Conservation (phyloP, 2,329 filamentous ascomycete genomes). For the Colletotrichum siamense region DNA sequence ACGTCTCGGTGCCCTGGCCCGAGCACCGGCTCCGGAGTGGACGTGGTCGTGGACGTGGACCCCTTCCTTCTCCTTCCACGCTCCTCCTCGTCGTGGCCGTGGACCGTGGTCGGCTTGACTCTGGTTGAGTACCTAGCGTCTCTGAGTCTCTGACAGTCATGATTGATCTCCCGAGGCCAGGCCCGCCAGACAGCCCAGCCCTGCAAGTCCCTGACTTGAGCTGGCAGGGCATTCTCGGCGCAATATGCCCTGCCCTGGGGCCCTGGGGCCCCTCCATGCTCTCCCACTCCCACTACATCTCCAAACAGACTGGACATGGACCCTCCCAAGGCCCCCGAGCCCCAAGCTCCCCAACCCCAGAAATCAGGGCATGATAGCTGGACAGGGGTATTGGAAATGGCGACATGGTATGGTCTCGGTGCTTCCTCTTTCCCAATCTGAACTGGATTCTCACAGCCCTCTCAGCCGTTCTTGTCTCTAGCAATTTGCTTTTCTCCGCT, state of each 20-base stretch:
- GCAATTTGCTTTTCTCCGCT: constrained; percentile 2
- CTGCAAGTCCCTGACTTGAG: not conserved
- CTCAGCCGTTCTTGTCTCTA: not conserved
- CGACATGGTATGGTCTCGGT: constrained; percentile 3
- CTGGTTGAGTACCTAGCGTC: no score
- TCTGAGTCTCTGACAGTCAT: not conserved
- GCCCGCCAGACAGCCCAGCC: no score
- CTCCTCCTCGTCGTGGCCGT: not conserved
- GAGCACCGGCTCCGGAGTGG: not conserved
- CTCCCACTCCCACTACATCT: not conserved
- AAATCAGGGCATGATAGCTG: not conserved
- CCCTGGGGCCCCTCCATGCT: not conserved
- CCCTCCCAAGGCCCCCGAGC: not conserved
- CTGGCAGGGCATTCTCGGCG: not conserved
- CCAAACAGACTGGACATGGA: not conserved
- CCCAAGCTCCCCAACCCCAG: not conserved
- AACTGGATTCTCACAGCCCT: constrained; percentile 9
- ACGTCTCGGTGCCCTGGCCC: not conserved
- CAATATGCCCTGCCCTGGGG: not conserved
- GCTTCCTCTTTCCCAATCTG: constrained; percentile 7
- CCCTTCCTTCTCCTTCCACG: not conserved
- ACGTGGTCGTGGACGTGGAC: not conserved
- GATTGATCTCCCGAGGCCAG: no score
- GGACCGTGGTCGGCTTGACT: not conserved
- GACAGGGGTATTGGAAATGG: not conserved